A percentile compares a stretch with the other conserved stretches of the same genome.
Evolutionary conservation across 2,329 filamentous ascomycete genomes (phyloP).

Genomic region (Trichoderma semiorbis): DNA sequence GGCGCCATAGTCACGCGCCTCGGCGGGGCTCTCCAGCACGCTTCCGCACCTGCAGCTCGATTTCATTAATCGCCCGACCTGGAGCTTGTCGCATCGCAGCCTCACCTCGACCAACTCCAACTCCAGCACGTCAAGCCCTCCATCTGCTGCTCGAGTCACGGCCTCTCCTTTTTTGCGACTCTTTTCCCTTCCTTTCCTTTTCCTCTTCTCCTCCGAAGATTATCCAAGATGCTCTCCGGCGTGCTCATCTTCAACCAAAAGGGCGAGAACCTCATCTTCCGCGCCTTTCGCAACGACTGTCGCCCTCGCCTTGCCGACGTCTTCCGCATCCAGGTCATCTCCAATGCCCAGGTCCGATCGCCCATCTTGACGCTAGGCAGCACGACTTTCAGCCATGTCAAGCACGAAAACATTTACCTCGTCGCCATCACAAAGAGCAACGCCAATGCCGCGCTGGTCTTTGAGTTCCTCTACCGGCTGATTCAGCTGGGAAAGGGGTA

Average conservation of each 20-base stretch:
- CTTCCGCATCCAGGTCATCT: slow-evolving; percentile 99
- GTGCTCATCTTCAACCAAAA: slow-evolving; percentile 99
- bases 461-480: slow-evolving; percentile 94
- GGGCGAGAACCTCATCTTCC: slow-evolving; percentile 99
- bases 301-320: slow-evolving; percentile 95
- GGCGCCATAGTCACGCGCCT: slow-evolving; percentile 11
- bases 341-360: slow-evolving; percentile 94
- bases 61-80: not conserved
- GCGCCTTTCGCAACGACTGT: slow-evolving; percentile 97
- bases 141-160: not conserved
- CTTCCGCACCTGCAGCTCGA: slow-evolving; percentile 1
- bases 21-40: slow-evolving; percentile 10
- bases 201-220: not conserved
- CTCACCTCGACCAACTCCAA: not conserved
- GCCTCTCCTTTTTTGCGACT: not conserved
- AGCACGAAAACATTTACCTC: slow-evolving; percentile 98
- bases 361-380: slow-evolving; percentile 95
- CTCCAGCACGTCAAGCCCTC: not conserved
- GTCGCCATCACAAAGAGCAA: slow-evolving; percentile 98
- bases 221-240: slow-evolving; percentile 84
- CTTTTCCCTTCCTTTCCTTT: not conserved
- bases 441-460: slow-evolving; percentile 95
- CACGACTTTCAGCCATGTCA: slow-evolving; percentile 99
- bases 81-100: not conserved
- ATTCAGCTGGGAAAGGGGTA: slow-evolving; percentile 89